Base-by-base conservation (phyloP, 352 stramenopile genomes). In the Pythium pyrilobum region DNA sequence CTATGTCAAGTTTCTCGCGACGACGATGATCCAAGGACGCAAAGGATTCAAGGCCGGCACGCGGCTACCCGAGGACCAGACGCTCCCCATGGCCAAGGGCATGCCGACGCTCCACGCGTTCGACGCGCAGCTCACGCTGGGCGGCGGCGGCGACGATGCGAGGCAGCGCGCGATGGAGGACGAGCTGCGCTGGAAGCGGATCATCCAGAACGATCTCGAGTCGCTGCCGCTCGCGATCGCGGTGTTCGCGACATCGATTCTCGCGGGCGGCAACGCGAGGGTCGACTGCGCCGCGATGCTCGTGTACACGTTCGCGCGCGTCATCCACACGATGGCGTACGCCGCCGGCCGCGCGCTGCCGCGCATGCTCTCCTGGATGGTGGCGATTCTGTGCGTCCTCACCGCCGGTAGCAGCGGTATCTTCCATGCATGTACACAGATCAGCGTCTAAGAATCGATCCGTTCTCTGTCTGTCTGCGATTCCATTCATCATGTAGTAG, bases 171-270 rank as follows among this genome's bases (percentile, higher is more conserved):
- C n/a, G n/a, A n/a, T n/a, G 40, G 25, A 64, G 11, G 45, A 61
- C 23, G 67, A 78, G 44, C 49, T 71, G 34, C 42, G 52, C 21
- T 85, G 74, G 74, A 53, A 71, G 28, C 63, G 74, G 42, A 76
- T 85, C 58, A 59, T 85, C 33, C 62, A 66, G 59, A 85, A 85
- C 62, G 74, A 85, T 44, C 63, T 85, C 47, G 74, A 85, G 58
- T 72, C 69, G 33, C 70, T 85, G 39, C 74, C 74, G 23, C 43
- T 85, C 32, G 74, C 57, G 25, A 60, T 85, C 9, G 24, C 77
- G n/a, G 64, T 81, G 28, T 81, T 81, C 33, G 69, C 62, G 18
- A 52, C 64, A 1, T 64, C 62, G 11, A 41, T 85, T 25, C 48
- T 81, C 49, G 69, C 59, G 8, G 63, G 64, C 18, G 59, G 62